A percentile compares a stretch with the other conserved stretches of the same genome.
Evolutionary conservation across 108 stramenopile genomes (phyloP).

Genomic region (Schizochytrium sp.): DNA sequence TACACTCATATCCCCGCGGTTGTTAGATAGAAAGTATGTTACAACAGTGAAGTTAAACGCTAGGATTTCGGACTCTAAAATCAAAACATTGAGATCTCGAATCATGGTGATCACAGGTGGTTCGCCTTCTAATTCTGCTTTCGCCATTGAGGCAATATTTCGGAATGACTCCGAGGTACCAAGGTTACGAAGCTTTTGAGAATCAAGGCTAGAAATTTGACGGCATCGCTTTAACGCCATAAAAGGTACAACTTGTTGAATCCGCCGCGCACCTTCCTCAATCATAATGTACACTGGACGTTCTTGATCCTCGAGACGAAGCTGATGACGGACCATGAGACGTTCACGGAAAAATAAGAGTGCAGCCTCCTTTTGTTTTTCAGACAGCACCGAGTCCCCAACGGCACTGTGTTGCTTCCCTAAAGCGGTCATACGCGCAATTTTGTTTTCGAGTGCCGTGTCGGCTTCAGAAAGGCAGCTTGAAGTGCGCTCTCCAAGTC

Average conservation of each 20-base stretch:
- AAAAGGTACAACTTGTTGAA: background rate
- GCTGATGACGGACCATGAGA: background rate
- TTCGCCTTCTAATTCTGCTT: constrained; percentile 17
- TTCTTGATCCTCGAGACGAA: constrained; percentile 8
- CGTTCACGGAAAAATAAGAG: constrained; percentile 11
- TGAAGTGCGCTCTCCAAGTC: background rate
- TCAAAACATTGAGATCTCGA: constrained; percentile 3
- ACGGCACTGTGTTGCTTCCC: background rate
- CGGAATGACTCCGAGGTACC: background rate
- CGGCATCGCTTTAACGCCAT: background rate
- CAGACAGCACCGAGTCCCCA: background rate
- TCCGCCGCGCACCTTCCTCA: constrained; percentile 29
- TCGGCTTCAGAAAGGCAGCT: background rate
- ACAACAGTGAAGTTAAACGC: constrained; percentile 1
- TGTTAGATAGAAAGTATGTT: constrained; percentile 21
- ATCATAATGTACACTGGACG: constrained; percentile 12
- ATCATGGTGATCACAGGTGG: background rate
- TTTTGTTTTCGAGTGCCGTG: background rate
- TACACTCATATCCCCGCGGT: background rate
- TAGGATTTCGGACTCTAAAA: constrained; percentile 33
- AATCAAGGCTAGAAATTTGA: background rate
- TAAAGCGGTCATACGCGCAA: constrained; percentile 7
- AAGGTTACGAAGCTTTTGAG: constrained; percentile 1
- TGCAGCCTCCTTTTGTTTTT: background rate
- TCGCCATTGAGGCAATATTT: background rate